These are phyloP conservation scores for Starmerella tilneyi DNA, from an alignment of 805 yeast species.

Conservation along the genomic window DNA sequence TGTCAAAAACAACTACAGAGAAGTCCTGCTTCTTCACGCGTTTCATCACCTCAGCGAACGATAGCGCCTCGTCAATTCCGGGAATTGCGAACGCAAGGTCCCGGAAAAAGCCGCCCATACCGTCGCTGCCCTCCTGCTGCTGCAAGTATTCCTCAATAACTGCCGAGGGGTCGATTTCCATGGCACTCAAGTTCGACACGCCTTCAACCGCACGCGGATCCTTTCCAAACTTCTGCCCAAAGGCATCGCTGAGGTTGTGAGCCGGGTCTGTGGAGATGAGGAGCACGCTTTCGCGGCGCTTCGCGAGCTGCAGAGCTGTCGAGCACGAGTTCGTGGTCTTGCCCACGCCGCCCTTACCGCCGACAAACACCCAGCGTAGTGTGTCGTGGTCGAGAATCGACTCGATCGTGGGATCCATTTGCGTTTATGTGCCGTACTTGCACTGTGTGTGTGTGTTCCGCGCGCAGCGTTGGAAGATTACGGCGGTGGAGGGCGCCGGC, in stretches of 20 bases:
- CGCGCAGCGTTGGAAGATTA: too few species aligned
- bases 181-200: slow-evolving; percentile 75
- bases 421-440: too few species aligned
- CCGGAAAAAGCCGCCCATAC: slow-evolving; percentile 62
- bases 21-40: slow-evolving; percentile 74
- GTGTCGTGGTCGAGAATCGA: slow-evolving; percentile 37
- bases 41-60: slow-evolving; percentile 95
- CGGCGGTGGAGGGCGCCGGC: too few species aligned
- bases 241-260: slow-evolving; percentile 93
- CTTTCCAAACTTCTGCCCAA: slow-evolving; percentile 95
- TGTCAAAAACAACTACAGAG: slow-evolving; percentile 89
- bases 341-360: slow-evolving; percentile 99
- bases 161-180: slow-evolving; percentile 97
- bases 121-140: slow-evolving; percentile 36
- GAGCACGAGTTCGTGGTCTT: slow-evolving; percentile 96
- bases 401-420: slow-evolving; percentile 35
- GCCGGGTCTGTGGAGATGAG: slow-evolving; percentile 98
- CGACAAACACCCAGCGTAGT: slow-evolving; percentile 94
- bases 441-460: too few species aligned
- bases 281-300: slow-evolving; percentile 70
- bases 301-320: slow-evolving; percentile 85
- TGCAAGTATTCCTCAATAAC: slow-evolving; percentile 73
- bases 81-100: slow-evolving; percentile 94
- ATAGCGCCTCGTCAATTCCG: slow-evolving; percentile 95
- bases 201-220: slow-evolving; percentile 94